Base-by-base conservation (phyloP, 2,329 filamentous ascomycete species). In the Samsoniella hepiali region DNA sequence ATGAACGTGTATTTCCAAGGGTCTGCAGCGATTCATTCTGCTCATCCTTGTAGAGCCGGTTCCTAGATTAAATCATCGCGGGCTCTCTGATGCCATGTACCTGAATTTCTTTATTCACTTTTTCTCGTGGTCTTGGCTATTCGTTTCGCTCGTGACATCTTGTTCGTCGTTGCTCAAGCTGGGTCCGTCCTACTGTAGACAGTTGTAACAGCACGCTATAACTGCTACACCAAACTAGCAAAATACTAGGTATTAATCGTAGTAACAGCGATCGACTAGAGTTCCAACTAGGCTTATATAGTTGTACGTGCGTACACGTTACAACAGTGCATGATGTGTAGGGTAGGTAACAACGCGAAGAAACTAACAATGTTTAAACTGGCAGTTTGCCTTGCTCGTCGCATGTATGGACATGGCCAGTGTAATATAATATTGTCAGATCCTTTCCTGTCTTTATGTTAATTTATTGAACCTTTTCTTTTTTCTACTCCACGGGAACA, bases 141-240 rank as follows among this genome's bases (percentile, higher is more conserved):
- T 87, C 84, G 84, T 88, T 87, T 85, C 80, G 82, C 84, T 81
- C 83, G 81, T 79, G 70, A 88, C 84, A 87, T 81, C 65, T 67
- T 49, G 3, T 17, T 22, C 27, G 15, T 40, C 11, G 15, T 50
- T 7, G 57, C 36, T 47, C n/a, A 22, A 7, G 17, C 40, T n/a
- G 29, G 38, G 22, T 22, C 3, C 27, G 13, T 44, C 9, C 31
- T 8, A 9, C 29, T 10, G 32, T 4, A 1, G 9, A 34, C 15
- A 9, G n/a, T 32, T 9, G 7, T 42, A 9, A 5, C 13, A 31
- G 22, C 22, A 22, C 22, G 22, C 22, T 22, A 22, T 22, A 22
- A 22, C 22, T 22, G 22, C 22, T 22, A 22, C 22, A 22, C 22
- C 22, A 22, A 22, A 22, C 22, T 22, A 22, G 22, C 22, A 22